Base-by-base conservation (phyloP, 768 basidiomycete species). In the Hypsizygus marmoreus region DNA sequence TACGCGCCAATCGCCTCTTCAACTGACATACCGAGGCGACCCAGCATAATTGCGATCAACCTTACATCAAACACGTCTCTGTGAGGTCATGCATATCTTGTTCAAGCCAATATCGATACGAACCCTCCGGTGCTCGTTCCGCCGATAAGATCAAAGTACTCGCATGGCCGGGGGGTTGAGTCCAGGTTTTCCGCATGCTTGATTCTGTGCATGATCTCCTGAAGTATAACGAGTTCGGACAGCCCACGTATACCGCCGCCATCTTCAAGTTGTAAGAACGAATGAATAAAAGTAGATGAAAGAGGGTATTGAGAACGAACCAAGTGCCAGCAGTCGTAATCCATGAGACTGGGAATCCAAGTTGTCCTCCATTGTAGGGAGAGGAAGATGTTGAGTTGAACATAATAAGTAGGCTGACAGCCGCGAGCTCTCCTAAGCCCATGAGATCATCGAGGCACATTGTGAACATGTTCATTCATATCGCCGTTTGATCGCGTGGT, bases 51-150 rank as follows among this genome's bases (percentile, higher is more conserved):
- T 0, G 63, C 58, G 8, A 64, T 58, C 6, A 64, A 6, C 6
- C 53, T 59, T 14, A 13, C 13, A 8, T 7, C 10, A 42, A 47
- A 16, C 40, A 29, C 11, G 38, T n/a, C 40, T 1, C 14, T 40
- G 20, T 20, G 16, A 33, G 13, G 14, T 19, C 16, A 14, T 7
- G 33, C 3, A 19, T 29, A 26, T 11, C n/a, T n/a, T n/a, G n/a
- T n/a, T n/a, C n/a, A n/a, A 6, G 30, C 31, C 6, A 37, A 20
- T 33, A 6, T 4, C 12, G 29, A n/a, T 6, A 36, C 59, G 26
- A 11, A 61, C 60, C 60, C 61, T 6, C 60, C 61, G 24, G 60
- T 58, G 19, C 51, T 47, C 2, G 60, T 61, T 2, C 60, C 60
- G 13, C 55, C 55, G n/a, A 62, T 60, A 13, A 62, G 6, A 45